Base-by-base conservation (phyloP, 495 filamentous ascomycete genomes). In the Penicillium paxilli region DNA sequence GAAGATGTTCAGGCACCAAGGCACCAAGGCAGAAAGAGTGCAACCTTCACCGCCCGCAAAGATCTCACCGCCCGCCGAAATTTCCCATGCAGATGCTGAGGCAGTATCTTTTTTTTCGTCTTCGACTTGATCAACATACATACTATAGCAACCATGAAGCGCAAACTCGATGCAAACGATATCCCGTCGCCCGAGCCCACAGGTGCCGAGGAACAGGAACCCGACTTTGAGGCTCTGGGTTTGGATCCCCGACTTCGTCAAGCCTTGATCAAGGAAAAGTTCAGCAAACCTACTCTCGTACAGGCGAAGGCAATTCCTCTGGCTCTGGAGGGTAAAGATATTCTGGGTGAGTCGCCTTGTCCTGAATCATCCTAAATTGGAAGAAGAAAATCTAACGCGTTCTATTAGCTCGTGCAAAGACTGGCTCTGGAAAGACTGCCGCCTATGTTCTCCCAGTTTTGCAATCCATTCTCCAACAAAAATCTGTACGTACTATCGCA, bases 401-500 rank as follows among this genome's bases (percentile, higher is more conserved):
- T 32, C n/a, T 12, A 44, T 24, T 47, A 85, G 85, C 91, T 47
- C 89, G 90, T 58, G 88, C 93, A 37, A 94, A 91, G 71, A 97
- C 92, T 17, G 92, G 92, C 23, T 94, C 91, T 17, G 93, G 94
- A 42, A 98, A 98, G 74, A 98, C 94, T 5, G 89, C 90, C n/a
- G 94, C 94, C 47, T 98, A 98, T 71, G 77, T 96, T n/a, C 80
- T 98, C 22, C 94, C 94, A 1, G 80, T 96, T 33, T 71, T 98
- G 33, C 87, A 96, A 57, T 76, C 79, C 20, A 89, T 96, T 47
- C 78, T 98, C 10, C 85, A 84, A 60, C 81, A 80, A 47, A 96
- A 96, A 75, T 64, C 77, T 60, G 88, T 88, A 67, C 48, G 81
- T 65, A 10, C 14, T 40, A 35, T 55, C 35, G 3, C n/a, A 44